Conservation (phyloP, 345 rosid species). For the Clarkia xantiana region DNA sequence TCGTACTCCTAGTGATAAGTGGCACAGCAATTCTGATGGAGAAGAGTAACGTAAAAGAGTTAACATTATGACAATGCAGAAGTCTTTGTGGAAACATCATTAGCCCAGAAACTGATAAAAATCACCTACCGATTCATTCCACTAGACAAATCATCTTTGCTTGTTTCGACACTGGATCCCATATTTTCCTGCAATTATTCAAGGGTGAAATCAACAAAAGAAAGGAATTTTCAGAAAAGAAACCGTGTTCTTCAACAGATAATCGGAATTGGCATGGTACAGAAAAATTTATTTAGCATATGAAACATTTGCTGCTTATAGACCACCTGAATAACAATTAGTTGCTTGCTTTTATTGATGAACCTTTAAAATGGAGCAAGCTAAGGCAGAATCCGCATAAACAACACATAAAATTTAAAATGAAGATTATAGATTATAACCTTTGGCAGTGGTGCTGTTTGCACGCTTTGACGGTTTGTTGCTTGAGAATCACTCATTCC, state of each 20-base stretch:
- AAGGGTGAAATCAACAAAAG: neutral
- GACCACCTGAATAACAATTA: too few species aligned
- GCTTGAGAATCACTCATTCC: slow-evolving; percentile 16
- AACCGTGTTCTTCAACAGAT: too few species aligned
- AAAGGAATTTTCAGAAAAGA: too few species aligned
- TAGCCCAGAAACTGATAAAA: neutral
- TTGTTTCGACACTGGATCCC: slow-evolving; percentile 28
- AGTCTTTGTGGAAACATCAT: neutral
- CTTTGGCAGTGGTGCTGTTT: slow-evolving; percentile 33
- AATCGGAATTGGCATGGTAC: too few species aligned
- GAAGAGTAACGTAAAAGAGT: neutral
- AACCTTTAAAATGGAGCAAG: too few species aligned
- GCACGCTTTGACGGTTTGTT: slow-evolving; percentile 21
- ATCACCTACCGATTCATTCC: slow-evolving; percentile 40
- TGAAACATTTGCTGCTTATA: too few species aligned
- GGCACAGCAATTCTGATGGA: slow-evolving; percentile 48
- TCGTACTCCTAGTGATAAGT: slow-evolving; percentile 84
- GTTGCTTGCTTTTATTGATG: too few species aligned
- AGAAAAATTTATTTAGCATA: too few species aligned
- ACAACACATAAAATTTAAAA: too few species aligned
- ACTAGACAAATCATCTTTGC: slow-evolving; percentile 48
- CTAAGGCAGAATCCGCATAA: too few species aligned
- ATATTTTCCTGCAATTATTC: slow-evolving; percentile 44
- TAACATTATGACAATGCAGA: neutral
- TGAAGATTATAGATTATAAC: slow-evolving; percentile 19